Conservation (phyloP, 352 stramenopile genomes). For the Phytopythium aichiense region DNA sequence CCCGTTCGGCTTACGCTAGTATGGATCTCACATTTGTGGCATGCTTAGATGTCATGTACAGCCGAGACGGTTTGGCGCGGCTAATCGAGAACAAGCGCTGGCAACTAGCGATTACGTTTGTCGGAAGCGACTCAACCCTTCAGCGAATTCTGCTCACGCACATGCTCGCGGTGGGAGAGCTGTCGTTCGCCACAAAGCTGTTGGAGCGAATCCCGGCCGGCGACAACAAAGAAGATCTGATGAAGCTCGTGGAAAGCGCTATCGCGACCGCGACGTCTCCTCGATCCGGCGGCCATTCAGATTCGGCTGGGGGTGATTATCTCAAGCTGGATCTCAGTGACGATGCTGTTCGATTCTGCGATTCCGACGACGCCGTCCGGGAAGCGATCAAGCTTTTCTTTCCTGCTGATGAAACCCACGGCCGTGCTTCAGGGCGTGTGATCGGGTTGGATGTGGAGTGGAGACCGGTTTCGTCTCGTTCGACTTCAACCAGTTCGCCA, state of each 20-base stretch:
- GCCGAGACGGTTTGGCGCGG: constrained; percentile 43
- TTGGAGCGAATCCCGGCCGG: constrained; percentile 28
- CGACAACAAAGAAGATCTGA: constrained; percentile 21
- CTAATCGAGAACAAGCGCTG: constrained; percentile 65
- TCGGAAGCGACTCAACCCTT: constrained; percentile 44
- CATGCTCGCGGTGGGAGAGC: constrained; percentile 31
- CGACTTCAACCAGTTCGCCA: constrained; percentile 17
- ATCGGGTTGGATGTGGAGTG: constrained; percentile 68
- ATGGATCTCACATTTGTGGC: background rate
- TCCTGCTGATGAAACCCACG: background rate
- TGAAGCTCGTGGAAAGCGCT: background rate
- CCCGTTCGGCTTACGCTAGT: too few species aligned
- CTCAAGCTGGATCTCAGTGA: constrained; percentile 20
- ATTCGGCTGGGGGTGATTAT: constrained; percentile 9
- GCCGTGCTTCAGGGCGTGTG: constrained; percentile 6
- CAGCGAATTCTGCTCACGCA: constrained; percentile 46
- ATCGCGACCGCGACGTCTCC: background rate
- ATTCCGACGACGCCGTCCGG: constrained; percentile 22
- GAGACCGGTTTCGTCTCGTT: constrained; percentile 34
- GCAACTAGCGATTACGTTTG: constrained; percentile 59
- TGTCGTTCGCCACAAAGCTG: constrained; percentile 21
- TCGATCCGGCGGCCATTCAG: background rate
- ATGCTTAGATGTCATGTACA: constrained; percentile 49
- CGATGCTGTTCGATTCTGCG: constrained; percentile 36
- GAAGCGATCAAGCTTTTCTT: constrained; percentile 28